A percentile compares a stretch with the other conserved stretches of the same genome.
Conservation (phyloP, 2,329 filamentous ascomycete genomes). For the Epichloe scottii region DNA sequence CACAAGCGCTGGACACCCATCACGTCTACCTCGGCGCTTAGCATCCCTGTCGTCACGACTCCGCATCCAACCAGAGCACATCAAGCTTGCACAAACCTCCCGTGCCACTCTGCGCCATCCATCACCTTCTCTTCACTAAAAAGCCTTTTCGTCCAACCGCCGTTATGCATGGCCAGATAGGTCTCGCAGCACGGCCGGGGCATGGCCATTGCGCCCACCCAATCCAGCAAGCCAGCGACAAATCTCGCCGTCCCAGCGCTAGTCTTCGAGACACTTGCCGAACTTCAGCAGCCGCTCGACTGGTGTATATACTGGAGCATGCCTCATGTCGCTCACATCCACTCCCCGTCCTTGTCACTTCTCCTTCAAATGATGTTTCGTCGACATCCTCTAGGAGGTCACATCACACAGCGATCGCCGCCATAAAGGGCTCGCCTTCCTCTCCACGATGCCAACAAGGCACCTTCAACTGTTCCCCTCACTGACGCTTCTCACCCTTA, state of each 20-base stretch:
- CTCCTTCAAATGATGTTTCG: slow-evolving; percentile 40
- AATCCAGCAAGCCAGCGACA: not conserved
- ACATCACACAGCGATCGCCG: slow-evolving; percentile 21
- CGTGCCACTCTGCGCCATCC: slow-evolving; percentile 5
- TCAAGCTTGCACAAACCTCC: slow-evolving; percentile 4
- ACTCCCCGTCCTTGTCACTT: slow-evolving; percentile 26
- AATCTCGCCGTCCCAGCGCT: slow-evolving; percentile 8
- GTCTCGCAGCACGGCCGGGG: not conserved
- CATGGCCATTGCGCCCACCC: not conserved
- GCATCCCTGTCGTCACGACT: slow-evolving; percentile 18
- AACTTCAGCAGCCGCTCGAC: slow-evolving; percentile 38
- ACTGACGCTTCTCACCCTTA: slow-evolving; percentile 16
- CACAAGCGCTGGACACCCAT: not conserved
- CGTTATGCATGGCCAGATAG: slow-evolving; percentile 3
- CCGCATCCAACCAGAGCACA: slow-evolving; percentile 28
- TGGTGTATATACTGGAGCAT: slow-evolving; percentile 41
- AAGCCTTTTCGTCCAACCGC: not conserved
- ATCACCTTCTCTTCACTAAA: slow-evolving; percentile 3
- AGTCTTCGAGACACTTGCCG: slow-evolving; percentile 27
- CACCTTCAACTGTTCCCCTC: slow-evolving; percentile 14
- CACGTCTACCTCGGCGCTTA: slow-evolving; percentile 25
- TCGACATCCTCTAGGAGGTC: slow-evolving; percentile 30
- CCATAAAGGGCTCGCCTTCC: slow-evolving; percentile 17
- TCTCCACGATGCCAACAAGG: slow-evolving; percentile 29
- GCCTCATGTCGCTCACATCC: slow-evolving; percentile 21